Percentiles rank a stretch among this genome's conserved stretches.
Evolutionary conservation across 805 yeast species (phyloP).

Genomic region (Pichia heedii): DNA sequence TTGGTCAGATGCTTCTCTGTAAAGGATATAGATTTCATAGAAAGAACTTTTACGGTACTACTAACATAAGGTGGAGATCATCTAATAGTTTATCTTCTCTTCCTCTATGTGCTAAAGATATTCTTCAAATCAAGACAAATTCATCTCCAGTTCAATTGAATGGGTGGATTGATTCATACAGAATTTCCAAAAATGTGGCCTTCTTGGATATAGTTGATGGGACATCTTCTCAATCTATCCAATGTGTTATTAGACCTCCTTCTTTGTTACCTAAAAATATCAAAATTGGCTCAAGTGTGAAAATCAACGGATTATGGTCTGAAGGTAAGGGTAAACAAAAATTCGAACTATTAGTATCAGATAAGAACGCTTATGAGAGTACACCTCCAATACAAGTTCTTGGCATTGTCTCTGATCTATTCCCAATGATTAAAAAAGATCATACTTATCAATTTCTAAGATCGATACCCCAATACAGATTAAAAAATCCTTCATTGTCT

Average conservation of each 20-base stretch:
- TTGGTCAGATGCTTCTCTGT: no score
- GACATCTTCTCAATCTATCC: slow-evolving; percentile 43
- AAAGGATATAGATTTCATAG: no score
- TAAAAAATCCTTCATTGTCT: slow-evolving; percentile 58
- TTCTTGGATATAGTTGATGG: slow-evolving; percentile 83
- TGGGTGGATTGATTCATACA: slow-evolving; percentile 72
- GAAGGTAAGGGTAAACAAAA: slow-evolving; percentile 42
- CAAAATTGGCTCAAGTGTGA: slow-evolving; percentile 31
- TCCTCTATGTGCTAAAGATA: slow-evolving; percentile 24
- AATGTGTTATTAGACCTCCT: slow-evolving; percentile 43
- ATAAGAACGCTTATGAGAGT: slow-evolving; percentile 16
- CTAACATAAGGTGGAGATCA: no score
- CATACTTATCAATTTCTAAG: slow-evolving; percentile 63
- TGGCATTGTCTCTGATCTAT: slow-evolving; percentile 55
- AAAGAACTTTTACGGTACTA: no score
- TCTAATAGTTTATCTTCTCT: slow-evolving; percentile 8
- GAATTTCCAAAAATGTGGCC: slow-evolving; percentile 65
- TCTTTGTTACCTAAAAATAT: slow-evolving; percentile 23
- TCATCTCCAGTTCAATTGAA: slow-evolving; percentile 33
- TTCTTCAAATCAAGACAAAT: slow-evolving; percentile 27
- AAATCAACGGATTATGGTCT: slow-evolving; percentile 27
- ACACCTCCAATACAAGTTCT: slow-evolving; percentile 31
- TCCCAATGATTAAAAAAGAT: slow-evolving; percentile 78
- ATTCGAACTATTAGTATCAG: slow-evolving; percentile 39
- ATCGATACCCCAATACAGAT: slow-evolving; percentile 65